Conservation (phyloP, 2,329 filamentous ascomycete genomes). For the Xylaria hypoxylon region DNA sequence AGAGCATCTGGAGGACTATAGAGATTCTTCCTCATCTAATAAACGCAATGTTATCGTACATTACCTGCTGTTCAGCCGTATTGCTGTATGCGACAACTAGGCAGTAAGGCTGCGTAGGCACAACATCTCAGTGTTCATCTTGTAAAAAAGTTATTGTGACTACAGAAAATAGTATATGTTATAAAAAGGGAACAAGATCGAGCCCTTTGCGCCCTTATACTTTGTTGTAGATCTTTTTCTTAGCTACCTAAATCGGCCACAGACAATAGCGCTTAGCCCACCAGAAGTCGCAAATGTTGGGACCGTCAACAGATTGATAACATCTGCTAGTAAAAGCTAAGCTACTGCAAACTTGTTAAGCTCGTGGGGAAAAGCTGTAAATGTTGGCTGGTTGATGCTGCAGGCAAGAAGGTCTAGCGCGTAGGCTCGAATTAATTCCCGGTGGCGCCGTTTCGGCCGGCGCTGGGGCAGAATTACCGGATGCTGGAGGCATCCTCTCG, state of each 20-base stretch:
- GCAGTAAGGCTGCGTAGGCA: slow-evolving; percentile 43
- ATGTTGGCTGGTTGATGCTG: slow-evolving; percentile 42
- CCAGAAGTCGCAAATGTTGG: slow-evolving; percentile 15
- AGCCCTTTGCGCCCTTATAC: slow-evolving; percentile 31
- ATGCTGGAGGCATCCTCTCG: slow-evolving; percentile 30
- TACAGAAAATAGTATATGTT: slow-evolving; percentile 9
- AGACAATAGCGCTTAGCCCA: slow-evolving; percentile 5
- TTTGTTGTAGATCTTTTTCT: slow-evolving; percentile 33
- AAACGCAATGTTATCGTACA: slow-evolving; percentile 1
- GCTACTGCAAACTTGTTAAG: slow-evolving; percentile 38
- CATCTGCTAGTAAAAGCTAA: slow-evolving; percentile 19
- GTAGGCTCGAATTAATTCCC: slow-evolving; percentile 46
- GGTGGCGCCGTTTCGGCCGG: slow-evolving; percentile 40
- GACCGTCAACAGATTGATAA: slow-evolving; percentile 18
- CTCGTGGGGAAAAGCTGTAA: slow-evolving; percentile 43
- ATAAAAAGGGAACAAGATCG: background rate
- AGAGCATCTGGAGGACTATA: slow-evolving; percentile 14
- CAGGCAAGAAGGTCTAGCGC: slow-evolving; percentile 40
- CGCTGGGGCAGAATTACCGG: slow-evolving; percentile 44
- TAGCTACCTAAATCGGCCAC: slow-evolving; percentile 24
- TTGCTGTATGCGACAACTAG: slow-evolving; percentile 43
- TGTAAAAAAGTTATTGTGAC: slow-evolving; percentile 40
- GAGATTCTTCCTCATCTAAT: slow-evolving; percentile 21
- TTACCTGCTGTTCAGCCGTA: slow-evolving; percentile 22
- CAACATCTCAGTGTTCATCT: slow-evolving; percentile 46